Evolutionary conservation across 495 filamentous ascomycete species (phyloP).

Genomic region (Rostrohypoxylon terebratum): DNA sequence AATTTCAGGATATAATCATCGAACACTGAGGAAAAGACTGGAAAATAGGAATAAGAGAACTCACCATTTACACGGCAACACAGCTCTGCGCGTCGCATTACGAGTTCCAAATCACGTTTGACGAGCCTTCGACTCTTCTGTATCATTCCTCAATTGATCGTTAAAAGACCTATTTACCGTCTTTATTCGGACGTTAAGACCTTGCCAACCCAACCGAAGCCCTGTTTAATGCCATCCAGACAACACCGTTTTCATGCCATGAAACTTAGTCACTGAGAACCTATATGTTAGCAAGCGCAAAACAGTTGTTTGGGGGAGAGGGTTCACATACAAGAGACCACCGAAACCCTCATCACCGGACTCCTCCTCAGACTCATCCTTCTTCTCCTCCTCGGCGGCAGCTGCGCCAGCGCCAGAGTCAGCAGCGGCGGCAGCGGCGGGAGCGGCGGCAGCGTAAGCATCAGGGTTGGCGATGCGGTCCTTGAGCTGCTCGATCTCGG

Average conservation of each 20-base stretch:
- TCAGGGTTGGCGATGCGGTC: constrained; percentile 99
- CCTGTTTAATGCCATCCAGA: constrained; percentile 51
- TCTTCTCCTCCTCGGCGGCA: constrained; percentile 65
- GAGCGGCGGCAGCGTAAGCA: constrained; percentile 85
- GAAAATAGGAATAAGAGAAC: constrained; percentile 49
- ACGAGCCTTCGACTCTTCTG: constrained; percentile 35
- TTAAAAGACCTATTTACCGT: constrained; percentile 59
- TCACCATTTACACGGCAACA: constrained; percentile 57
- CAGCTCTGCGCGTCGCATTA: constrained; percentile 15
- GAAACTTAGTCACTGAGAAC: constrained; percentile 58
- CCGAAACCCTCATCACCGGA: constrained; percentile 72
- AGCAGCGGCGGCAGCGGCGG: constrained; percentile 69
- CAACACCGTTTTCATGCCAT: constrained; percentile 50
- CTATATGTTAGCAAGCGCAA: constrained; percentile 26
- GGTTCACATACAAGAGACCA: constrained; percentile 72
- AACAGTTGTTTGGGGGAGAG: not conserved
- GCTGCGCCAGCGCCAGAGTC: constrained; percentile 57
- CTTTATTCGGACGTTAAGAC: constrained; percentile 49
- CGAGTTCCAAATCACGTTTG: constrained; percentile 39
- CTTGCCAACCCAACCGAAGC: constrained; percentile 54
- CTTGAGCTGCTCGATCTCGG: constrained; percentile 96
- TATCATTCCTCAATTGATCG: constrained; percentile 57
- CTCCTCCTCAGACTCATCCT: constrained; percentile 71
- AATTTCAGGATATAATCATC: constrained; percentile 62
- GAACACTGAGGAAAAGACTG: constrained; percentile 48